phyloP scores from a whole-genome alignment of 768 basidiomycete species.

The Hypholoma fasciculare region DNA sequence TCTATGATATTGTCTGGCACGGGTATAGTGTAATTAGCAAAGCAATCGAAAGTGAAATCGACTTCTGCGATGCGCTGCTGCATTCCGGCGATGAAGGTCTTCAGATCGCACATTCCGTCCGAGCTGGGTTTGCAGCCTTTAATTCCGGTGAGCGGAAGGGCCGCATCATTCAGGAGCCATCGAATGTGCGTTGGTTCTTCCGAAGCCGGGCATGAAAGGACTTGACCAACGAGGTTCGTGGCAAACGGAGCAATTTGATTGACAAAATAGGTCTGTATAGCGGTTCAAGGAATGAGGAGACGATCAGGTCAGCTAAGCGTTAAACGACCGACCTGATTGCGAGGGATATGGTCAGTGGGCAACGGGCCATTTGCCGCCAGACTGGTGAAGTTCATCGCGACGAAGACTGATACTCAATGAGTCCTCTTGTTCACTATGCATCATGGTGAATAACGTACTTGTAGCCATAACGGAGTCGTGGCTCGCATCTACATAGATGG shows the following conservation, averaged over 20 bases:
- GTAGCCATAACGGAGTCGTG: constrained; percentile 75
- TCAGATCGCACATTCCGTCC: constrained; percentile 63
- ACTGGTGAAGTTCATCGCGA: constrained; percentile 71
- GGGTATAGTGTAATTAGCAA: constrained; percentile 46
- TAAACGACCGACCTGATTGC: constrained; percentile 49
- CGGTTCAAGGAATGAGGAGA: constrained; percentile 31
- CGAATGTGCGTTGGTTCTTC: constrained; percentile 49
- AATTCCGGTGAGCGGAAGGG: constrained; percentile 66
- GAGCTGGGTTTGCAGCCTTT: constrained; percentile 54
- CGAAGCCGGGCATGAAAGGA: constrained; percentile 34
- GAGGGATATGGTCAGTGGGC: constrained; percentile 58
- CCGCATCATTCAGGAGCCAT: constrained; percentile 73
- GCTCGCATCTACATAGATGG: constrained; percentile 69
- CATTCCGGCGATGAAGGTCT: constrained; percentile 59
- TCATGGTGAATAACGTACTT: constrained; percentile 33
- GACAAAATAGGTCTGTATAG: constrained; percentile 27
- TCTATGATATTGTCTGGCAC: constrained; percentile 38
- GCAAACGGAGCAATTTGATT: constrained; percentile 35
- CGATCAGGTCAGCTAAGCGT: constrained; percentile 48
- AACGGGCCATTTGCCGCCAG: constrained; percentile 63
- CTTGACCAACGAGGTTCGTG: constrained; percentile 45
- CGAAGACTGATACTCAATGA: constrained; percentile 45
- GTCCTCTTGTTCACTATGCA: neutral
- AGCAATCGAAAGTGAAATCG: constrained; percentile 67
- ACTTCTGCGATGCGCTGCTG: constrained; percentile 53